phyloP scores from a whole-genome alignment of 345 rosid species.

The Citrus mangshanensis region DNA sequence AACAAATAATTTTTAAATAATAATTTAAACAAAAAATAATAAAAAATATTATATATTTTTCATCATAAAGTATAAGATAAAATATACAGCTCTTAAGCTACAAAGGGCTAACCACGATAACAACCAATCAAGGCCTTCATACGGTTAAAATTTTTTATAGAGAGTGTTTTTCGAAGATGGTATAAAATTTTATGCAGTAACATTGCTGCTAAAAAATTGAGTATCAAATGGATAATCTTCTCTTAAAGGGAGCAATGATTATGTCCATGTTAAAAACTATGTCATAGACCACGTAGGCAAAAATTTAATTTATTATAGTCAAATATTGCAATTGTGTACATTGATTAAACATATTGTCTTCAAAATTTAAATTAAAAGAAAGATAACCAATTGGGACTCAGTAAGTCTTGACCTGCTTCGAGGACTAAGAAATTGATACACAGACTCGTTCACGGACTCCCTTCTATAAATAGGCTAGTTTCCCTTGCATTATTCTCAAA shows the following conservation, averaged over 20 bases:
- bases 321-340: not conserved
- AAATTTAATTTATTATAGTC: too few relatives aligned
- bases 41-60: too few relatives aligned
- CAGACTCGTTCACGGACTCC: not conserved
- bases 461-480: not conserved
- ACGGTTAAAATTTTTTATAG: too few relatives aligned
- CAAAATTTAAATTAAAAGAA: too few relatives aligned
- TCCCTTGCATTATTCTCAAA: not conserved
- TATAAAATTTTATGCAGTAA: not conserved
- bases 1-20: too few relatives aligned
- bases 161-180: too few relatives aligned
- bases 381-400: too few relatives aligned
- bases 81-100: too few relatives aligned
- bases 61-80: too few relatives aligned
- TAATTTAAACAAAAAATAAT: too few relatives aligned
- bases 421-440: not conserved
- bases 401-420: not conserved
- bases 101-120: too few relatives aligned
- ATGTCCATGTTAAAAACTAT: not conserved
- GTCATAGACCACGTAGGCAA: not conserved
- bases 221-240: not conserved
- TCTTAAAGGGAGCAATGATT: not conserved
- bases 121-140: too few relatives aligned
- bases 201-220: not conserved
- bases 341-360: not conserved